Evolutionary conservation across 2,329 filamentous ascomycete genomes (phyloP).

Genomic region (Fusarium sp.): DNA sequence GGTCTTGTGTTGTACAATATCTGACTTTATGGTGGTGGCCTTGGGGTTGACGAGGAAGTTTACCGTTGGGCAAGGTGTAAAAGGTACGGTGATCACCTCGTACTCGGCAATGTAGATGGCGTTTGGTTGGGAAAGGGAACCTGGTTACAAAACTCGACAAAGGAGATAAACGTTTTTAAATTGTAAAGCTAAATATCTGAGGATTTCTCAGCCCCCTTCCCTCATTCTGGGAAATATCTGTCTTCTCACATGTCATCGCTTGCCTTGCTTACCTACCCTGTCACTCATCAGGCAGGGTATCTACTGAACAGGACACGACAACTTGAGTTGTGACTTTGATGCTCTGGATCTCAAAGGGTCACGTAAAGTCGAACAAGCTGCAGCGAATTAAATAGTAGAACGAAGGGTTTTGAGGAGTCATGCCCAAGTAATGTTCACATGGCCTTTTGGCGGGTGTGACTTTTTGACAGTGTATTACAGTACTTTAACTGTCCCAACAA

Average conservation of each 20-base stretch:
- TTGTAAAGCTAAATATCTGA: not conserved
- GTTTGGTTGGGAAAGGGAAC: constrained; percentile 40
- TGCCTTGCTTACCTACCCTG: not conserved
- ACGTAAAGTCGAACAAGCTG: too few relatives aligned
- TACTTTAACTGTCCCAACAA: constrained; percentile 8
- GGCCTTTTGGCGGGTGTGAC: too few relatives aligned
- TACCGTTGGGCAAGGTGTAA: constrained; percentile 16
- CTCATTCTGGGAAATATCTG: not conserved
- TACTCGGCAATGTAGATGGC: constrained; percentile 38
- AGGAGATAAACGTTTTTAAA: constrained; percentile 9
- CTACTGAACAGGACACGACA: not conserved
- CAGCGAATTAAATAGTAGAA: too few relatives aligned
- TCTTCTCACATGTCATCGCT: constrained; percentile 1
- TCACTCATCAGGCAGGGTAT: constrained; percentile 4
- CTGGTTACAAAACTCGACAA: constrained; percentile 25
- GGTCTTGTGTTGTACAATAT: constrained; percentile 39
- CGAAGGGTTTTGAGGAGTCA: too few relatives aligned
- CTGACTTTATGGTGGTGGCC: constrained; percentile 25
- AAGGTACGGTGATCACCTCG: constrained; percentile 12
- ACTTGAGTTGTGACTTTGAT: constrained; percentile 1
- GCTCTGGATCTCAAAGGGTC: not conserved
- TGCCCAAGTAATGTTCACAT: too few relatives aligned
- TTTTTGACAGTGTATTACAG: constrained; percentile 6
- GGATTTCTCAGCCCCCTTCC: too few relatives aligned
- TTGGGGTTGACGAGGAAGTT: constrained; percentile 8